Evolutionary conservation across 2,329 filamentous ascomycete species (phyloP).

Genomic region (Cercospora sp.): DNA sequence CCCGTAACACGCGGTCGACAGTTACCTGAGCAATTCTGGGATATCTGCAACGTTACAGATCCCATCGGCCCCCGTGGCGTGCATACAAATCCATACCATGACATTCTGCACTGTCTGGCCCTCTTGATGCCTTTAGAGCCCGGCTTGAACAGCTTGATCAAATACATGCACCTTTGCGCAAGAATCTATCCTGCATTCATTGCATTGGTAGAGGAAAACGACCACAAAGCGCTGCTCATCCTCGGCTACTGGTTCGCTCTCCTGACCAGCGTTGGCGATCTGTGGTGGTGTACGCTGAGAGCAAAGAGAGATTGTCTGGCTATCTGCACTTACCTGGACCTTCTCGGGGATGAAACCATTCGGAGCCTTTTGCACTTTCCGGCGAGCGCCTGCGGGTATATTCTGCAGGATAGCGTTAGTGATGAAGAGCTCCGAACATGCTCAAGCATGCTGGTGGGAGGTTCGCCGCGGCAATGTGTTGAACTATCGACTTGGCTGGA

Average conservation of each 20-base stretch:
- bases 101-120: conserved; percentile 17
- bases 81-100: conserved; percentile 23
- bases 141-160: conserved; percentile 16
- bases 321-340: conserved; percentile 15
- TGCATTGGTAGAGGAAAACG: conserved; percentile 16
- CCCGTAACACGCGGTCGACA: neutral
- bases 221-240: conserved; percentile 18
- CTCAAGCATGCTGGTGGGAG: neutral
- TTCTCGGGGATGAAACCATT: neutral
- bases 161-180: conserved; percentile 23
- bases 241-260: conserved; percentile 20
- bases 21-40: conserved; percentile 13
- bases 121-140: conserved; percentile 18
- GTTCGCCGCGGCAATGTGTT: neutral
- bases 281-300: conserved; percentile 21
- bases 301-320: conserved; percentile 20
- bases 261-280: conserved; percentile 14
- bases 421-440: neutral
- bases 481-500: neutral
- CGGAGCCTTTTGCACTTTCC: conserved; percentile 11
- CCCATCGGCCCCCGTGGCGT: conserved; percentile 15
- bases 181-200: conserved; percentile 20
- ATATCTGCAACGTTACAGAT: conserved; percentile 19
- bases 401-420: neutral
- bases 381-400: conserved; percentile 13